phyloP scores from a whole-genome alignment of 202 grass and related monocot species.

The Panicum hallii region DNA sequence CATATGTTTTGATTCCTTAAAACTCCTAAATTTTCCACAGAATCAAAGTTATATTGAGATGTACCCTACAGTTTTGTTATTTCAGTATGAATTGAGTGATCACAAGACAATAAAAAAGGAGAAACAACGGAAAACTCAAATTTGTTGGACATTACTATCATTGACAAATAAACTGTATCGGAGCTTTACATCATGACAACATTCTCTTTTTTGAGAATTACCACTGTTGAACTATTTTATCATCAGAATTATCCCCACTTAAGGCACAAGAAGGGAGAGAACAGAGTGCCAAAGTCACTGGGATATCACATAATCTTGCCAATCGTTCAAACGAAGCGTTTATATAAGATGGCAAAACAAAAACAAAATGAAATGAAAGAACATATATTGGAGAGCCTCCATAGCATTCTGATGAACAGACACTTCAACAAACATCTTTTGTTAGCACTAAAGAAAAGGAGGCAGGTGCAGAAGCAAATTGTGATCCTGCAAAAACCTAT shows the following conservation, averaged over 20 bases:
- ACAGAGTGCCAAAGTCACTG: slow-evolving; percentile 21
- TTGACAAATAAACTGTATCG: neutral
- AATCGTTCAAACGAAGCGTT: slow-evolving; percentile 50
- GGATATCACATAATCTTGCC: slow-evolving; percentile 52
- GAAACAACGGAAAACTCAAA: neutral
- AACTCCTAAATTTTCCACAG: slow-evolving; percentile 31
- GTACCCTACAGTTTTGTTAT: slow-evolving; percentile 10
- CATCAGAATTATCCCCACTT: slow-evolving; percentile 34
- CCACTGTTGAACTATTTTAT: slow-evolving; percentile 36
- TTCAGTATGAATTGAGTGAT: slow-evolving; percentile 22
- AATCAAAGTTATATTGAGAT: slow-evolving; percentile 17
- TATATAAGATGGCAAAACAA: slow-evolving; percentile 48
- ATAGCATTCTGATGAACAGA: slow-evolving; percentile 50
- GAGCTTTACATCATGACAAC: slow-evolving; percentile 47
- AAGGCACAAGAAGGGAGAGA: slow-evolving; percentile 15
- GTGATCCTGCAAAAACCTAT: slow-evolving; percentile 54
- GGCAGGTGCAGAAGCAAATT: slow-evolving; percentile 53
- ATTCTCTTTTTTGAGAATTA: slow-evolving; percentile 41
- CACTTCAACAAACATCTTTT: slow-evolving; percentile 49
- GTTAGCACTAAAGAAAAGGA: slow-evolving; percentile 59
- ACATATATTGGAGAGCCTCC: slow-evolving; percentile 59
- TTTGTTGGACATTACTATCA: neutral
- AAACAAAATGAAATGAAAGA: slow-evolving; percentile 35
- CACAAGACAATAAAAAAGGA: neutral
- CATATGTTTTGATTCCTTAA: slow-evolving; percentile 44